These are phyloP conservation scores for Sugiyamaella chiloensis DNA, from an alignment of 805 yeast genomes.

Conservation along the genomic window DNA sequence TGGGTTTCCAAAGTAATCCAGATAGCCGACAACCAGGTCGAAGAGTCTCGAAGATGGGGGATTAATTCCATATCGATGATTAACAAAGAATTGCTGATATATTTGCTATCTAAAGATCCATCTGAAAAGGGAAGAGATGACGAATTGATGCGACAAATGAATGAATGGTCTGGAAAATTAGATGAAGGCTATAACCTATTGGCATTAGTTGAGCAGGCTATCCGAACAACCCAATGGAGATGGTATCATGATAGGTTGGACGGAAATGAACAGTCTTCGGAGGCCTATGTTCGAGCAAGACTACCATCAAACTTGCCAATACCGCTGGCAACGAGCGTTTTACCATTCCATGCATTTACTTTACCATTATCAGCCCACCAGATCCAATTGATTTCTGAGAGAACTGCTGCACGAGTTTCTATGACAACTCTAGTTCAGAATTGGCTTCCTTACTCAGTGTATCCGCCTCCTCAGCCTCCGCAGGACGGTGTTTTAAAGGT, in stretches of 20 bases:
- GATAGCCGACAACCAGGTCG: conserved; percentile 27
- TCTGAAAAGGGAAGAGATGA: not conserved
- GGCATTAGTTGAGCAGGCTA: conserved; percentile 26
- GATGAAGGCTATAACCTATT: conserved; percentile 31
- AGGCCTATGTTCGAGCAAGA: conserved; percentile 23
- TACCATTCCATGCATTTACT: conserved; percentile 36
- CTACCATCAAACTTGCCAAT: conserved; percentile 27
- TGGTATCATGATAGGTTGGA: conserved; percentile 25
- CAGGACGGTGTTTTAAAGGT: conserved; percentile 23
- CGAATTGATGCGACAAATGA: not conserved
- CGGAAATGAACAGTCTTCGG: not conserved
- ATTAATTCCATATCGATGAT: conserved; percentile 21
- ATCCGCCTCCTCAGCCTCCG: conserved; percentile 30
- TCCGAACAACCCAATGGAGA: conserved; percentile 24
- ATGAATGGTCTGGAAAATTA: not conserved
- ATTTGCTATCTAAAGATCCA: not conserved
- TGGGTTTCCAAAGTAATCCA: conserved; percentile 28
- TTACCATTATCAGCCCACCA: conserved; percentile 28
- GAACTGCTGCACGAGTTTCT: conserved; percentile 29
- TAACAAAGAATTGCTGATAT: conserved; percentile 8
- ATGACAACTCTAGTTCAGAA: conserved; percentile 24
- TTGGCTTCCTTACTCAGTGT: conserved; percentile 31
- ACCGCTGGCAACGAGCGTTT: conserved; percentile 31
- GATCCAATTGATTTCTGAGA: conserved; percentile 27
- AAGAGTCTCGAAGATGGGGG: conserved; percentile 29